Evolutionary conservation across 331 rosid species (phyloP), one percentile per base, ranked within the genome.

Genomic region (Malus hybrid): DNA sequence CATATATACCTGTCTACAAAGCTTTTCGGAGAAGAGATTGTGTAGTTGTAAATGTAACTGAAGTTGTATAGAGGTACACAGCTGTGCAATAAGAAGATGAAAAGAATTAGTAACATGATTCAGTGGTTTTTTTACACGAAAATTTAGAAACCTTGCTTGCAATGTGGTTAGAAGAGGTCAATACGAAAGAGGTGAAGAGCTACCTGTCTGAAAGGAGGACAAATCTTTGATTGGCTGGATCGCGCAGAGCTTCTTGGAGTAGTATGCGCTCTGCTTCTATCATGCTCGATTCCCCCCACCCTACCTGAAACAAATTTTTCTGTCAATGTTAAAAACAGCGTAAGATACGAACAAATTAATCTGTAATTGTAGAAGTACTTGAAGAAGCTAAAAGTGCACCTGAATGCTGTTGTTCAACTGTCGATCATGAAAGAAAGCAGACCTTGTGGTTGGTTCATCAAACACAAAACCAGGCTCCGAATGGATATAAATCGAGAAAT

Each of bases 41-140:
- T 56, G 65, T 92, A 95, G 84, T 85, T 86, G 88, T 95, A 95
- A 71, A 88, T 84, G 61, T 84, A 89, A 82, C 88, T 78, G 81
- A 95, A 95, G 90, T 90, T 92, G 92, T 95, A 89, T 55, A 95
- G 83, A 55, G 97, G 99, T 82, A 90, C 96, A 70, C 99, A 95
- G 82, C 99, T 95, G 93, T 89, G 78, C 18, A 67, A 77, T 55
- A 44, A 44, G 75, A 75, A 85, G 77, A 20, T 11, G 78, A 34
- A 48, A 78, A 82, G 50, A 66, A 36, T 82, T 68, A 79, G 87
- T 11, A 44, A 12, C 52, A 44, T 44, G 52, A 76, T 56, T 71
- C 26, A 34, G 10, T 1, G 16, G 52, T 44, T 44, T 44, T 6
- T 44, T 44, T 1, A 44, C 52, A 4, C 52, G 2, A 44, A 44